phyloP scores from a whole-genome alignment of 768 basidiomycete species.

The Collybia mongolica region DNA sequence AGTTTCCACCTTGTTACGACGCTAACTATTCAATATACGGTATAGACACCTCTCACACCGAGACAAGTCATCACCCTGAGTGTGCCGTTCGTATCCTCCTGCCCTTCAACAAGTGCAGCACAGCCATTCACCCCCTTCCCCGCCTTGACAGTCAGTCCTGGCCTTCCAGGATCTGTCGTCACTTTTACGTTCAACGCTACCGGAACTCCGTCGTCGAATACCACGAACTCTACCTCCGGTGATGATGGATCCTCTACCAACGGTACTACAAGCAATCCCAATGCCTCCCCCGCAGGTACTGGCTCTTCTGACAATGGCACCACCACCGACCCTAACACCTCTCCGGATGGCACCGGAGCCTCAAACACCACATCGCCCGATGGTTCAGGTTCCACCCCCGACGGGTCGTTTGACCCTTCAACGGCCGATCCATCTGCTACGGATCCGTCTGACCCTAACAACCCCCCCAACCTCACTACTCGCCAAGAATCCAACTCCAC shows the following conservation, averaged over 20 bases:
- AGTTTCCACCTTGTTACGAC: no score
- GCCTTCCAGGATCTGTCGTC: conserved; percentile 25
- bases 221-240: no score
- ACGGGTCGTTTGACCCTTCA: no score
- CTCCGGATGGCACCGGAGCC: no score
- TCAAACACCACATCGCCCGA: no score
- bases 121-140: conserved; percentile 44
- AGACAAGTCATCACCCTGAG: conserved; percentile 24
- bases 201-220: no score
- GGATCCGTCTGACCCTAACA: no score
- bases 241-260: no score
- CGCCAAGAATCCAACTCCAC: background rate
- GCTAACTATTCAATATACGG: no score
- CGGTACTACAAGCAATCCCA: conserved; percentile 9
- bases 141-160: conserved; percentile 26
- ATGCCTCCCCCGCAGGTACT: background rate
- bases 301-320: background rate
- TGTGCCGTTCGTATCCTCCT: conserved; percentile 39
- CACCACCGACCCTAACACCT: background rate
- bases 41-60: conserved; percentile 16
- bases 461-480: no score
- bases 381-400: no score
- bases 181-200: conserved; percentile 17
- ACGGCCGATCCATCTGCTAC: no score
- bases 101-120: conserved; percentile 44